Percentiles rank a stretch among this genome's conserved stretches.
Conservation (phyloP, 257 asterid species). For the Leptodermis oblonga region DNA sequence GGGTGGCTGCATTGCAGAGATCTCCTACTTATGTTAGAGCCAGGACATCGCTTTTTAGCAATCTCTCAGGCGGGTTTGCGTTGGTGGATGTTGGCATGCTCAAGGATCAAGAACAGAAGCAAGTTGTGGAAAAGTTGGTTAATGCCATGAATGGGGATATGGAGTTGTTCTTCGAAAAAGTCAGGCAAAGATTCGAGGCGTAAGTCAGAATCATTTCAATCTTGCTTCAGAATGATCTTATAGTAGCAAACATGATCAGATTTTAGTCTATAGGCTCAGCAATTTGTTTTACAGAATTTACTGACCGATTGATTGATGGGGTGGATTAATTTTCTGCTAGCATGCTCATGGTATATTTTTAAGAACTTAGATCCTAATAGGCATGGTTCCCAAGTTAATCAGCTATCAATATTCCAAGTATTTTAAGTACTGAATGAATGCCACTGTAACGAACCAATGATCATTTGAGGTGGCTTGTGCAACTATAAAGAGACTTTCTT, state of each 20-base stretch:
- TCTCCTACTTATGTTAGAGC: conserved; percentile 71
- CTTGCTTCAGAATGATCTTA: too few species aligned
- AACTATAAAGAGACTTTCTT: background rate
- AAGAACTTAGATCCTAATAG: background rate
- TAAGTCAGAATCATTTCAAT: conserved; percentile 31
- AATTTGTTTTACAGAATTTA: background rate
- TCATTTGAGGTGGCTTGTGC: background rate
- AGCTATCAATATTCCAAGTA: background rate
- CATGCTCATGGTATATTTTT: background rate
- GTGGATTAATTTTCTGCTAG: background rate
- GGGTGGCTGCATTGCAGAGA: conserved; percentile 62
- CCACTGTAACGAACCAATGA: too few species aligned
- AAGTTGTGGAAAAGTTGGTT: conserved; percentile 54
- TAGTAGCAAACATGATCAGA: too few species aligned
- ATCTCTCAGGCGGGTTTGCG: conserved; percentile 48
- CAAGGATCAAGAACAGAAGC: conserved; percentile 41
- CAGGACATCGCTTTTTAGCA: conserved; percentile 45
- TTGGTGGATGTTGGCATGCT: conserved; percentile 53
- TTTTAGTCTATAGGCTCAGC: background rate
- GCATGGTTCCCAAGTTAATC: background rate
- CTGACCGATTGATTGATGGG: background rate
- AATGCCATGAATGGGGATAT: conserved; percentile 47
- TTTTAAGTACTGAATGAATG: background rate
- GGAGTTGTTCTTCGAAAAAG: conserved; percentile 55
- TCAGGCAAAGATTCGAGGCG: conserved; percentile 76